phyloP scores from a whole-genome alignment of 1,284 basidiomycete genomes.

The Vanrija sp. region DNA sequence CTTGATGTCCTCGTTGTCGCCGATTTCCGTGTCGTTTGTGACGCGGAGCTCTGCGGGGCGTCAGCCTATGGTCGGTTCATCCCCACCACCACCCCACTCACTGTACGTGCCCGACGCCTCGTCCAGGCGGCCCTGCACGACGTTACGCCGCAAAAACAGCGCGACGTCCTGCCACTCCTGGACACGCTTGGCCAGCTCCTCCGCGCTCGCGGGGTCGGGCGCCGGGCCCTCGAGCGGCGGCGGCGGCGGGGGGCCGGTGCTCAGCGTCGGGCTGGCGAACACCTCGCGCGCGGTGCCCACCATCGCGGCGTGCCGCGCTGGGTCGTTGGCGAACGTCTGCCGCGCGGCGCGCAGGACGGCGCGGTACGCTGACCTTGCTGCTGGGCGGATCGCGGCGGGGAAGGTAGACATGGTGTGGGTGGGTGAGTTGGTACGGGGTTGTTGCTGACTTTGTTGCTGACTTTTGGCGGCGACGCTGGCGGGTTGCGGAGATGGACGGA shows the following conservation, averaged over 20 bases:
- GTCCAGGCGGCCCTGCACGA: constrained; percentile 44
- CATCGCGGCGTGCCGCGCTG: constrained; percentile 30
- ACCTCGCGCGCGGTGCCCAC: constrained; percentile 33
- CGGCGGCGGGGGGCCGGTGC: constrained; percentile 1
- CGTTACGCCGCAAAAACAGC: constrained; percentile 40
- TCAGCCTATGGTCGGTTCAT: no score
- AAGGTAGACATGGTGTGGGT: constrained; percentile 13
- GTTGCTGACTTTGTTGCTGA: no score
- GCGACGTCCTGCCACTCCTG: constrained; percentile 48
- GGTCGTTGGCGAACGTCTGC: constrained; percentile 44
- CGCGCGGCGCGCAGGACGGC: constrained; percentile 39
- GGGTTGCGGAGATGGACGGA: no score
- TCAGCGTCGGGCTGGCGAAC: constrained; percentile 39
- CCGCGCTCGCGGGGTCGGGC: constrained; percentile 17
- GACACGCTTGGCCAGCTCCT: constrained; percentile 39
- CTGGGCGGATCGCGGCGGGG: constrained; percentile 30
- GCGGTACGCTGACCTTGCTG: constrained; percentile 44
- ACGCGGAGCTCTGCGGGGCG: constrained; percentile 39
- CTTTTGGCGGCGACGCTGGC: no score
- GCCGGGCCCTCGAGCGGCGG: constrained; percentile 14
- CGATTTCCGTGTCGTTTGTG: constrained; percentile 44
- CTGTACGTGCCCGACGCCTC: constrained; percentile 32
- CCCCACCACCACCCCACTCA: constrained; percentile 29
- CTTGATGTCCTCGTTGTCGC: constrained; percentile 41
- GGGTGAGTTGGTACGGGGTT: not conserved